Evolutionary conservation across 2,329 filamentous ascomycete species (phyloP).

Genomic region (Penicillium hesseltinei): DNA sequence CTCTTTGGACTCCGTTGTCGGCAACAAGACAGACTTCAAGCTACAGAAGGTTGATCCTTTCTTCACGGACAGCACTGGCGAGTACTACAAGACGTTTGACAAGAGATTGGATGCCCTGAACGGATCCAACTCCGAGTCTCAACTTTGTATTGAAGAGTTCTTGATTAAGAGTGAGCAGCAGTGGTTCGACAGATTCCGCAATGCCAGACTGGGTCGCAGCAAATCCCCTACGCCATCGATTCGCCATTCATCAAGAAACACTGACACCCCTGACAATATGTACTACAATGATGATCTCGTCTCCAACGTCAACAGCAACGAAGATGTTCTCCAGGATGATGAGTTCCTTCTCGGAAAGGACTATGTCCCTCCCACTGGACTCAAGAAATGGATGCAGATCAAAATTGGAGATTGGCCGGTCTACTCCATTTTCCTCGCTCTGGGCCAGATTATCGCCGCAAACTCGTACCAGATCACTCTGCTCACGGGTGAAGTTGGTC

Average conservation of each 20-base stretch:
- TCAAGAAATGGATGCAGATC: slow-evolving; percentile 55
- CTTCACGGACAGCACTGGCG: slow-evolving; percentile 63
- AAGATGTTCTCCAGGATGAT: slow-evolving; percentile 41
- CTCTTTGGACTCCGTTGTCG: slow-evolving; percentile 57
- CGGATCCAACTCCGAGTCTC: slow-evolving; percentile 56
- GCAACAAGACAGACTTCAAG: slow-evolving; percentile 60
- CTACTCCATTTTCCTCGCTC: slow-evolving; percentile 61
- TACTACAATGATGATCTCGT: slow-evolving; percentile 40
- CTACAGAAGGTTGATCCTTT: slow-evolving; percentile 66
- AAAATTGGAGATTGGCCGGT: slow-evolving; percentile 63
- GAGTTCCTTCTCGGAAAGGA: slow-evolving; percentile 59
- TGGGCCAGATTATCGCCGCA: slow-evolving; percentile 63
- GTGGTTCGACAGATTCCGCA: slow-evolving; percentile 61
- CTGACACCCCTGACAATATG: slow-evolving; percentile 38
- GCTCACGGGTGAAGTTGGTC: slow-evolving; percentile 63
- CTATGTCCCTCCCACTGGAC: slow-evolving; percentile 57
- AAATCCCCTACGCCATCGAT: slow-evolving; percentile 42
- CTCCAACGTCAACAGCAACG: slow-evolving; percentile 32
- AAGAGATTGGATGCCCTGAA: slow-evolving; percentile 55
- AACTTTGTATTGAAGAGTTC: slow-evolving; percentile 65
- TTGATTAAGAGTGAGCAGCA: slow-evolving; percentile 65
- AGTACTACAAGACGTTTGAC: slow-evolving; percentile 60
- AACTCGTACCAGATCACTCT: slow-evolving; percentile 68
- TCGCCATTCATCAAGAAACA: slow-evolving; percentile 30
- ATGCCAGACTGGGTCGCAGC: slow-evolving; percentile 56